Base-by-base conservation (phyloP, 2,329 filamentous ascomycete genomes). In the Cordyceps farinosa region DNA sequence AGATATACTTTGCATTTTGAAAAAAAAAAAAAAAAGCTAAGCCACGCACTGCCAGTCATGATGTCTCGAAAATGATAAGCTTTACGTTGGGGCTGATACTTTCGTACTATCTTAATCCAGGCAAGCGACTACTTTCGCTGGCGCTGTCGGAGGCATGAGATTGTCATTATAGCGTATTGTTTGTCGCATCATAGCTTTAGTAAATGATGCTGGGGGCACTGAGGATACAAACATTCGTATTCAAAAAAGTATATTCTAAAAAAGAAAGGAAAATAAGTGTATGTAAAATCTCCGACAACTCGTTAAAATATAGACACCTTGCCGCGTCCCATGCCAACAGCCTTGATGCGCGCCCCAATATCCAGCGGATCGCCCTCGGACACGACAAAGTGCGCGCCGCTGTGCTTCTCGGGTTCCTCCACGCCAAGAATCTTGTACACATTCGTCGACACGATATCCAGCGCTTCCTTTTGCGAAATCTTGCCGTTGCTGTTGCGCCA, bases 361-460 rank as follows among this genome's bases (percentile, higher is more conserved):
- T 86, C 80, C 65, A 90, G 69, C 27, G 87, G 87, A 67, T 78
- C 86, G 0, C 86, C 86, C 70, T 90, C 87, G 59, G 80, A 86
- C 6, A 90, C 78, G 3, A 88, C 78, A 74, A 88, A 90, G 66
- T 89, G 82, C 0, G 76, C 67, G 51, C 64, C 68, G 2, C 66
- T 65, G 59, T 69, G 66, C 38, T 64, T 65, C 44, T 72, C 65
- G 7, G 71, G 64, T 61, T 72, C 69, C 47, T 78, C 68, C 1
- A 84, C 67, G 0, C 85, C 86, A 13, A 90, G 72, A 11, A 89
- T 79, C 65, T 80, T 78, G 69, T 84, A 84, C 3, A 89, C 74
- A 66, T 87, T 88, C 13, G 69, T 72, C 30, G 83, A 82, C 1
- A 88, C 80, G 44, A 90, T 73, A 38, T 79, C 82, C 57, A 89